Evolutionary conservation across 2,329 filamentous ascomycete species (phyloP).

Genomic region (Cladosporium sp.): DNA sequence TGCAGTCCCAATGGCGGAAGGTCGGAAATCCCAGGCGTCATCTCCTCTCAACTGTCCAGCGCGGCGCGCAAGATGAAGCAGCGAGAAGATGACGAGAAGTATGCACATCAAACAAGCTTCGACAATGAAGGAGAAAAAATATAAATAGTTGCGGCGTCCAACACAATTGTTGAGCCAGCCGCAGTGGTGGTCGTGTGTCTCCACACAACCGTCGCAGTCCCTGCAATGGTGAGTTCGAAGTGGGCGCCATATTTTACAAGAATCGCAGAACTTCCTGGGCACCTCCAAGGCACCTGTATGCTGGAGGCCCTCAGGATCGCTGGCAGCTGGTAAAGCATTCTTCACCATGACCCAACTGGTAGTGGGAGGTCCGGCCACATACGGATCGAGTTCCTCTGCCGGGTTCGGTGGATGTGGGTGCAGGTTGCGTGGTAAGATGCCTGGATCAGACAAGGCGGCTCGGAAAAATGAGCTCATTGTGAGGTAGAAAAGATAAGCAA

Average conservation of each 20-base stretch:
- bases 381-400: slow-evolving; percentile 71
- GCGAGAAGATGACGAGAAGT: slow-evolving; percentile 73
- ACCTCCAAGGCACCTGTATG: slow-evolving; percentile 80
- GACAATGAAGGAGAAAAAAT: slow-evolving; percentile 90
- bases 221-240: slow-evolving; percentile 95
- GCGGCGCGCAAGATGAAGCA: slow-evolving; percentile 81
- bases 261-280: slow-evolving; percentile 96
- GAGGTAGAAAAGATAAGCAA: slow-evolving; percentile 88
- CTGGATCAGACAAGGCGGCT: slow-evolving; percentile 88
- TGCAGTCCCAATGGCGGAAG: slow-evolving; percentile 70
- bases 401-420: slow-evolving; percentile 80
- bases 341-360: slow-evolving; percentile 90
- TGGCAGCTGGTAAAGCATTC: slow-evolving; percentile 22
- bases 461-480: slow-evolving; percentile 93
- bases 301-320: slow-evolving; percentile 25
- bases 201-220: slow-evolving; percentile 94
- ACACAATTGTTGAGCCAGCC: slow-evolving; percentile 99
- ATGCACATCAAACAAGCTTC: slow-evolving; percentile 74
- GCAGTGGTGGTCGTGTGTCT: slow-evolving; percentile 97
- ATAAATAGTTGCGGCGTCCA: slow-evolving; percentile 94
- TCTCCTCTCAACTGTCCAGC: slow-evolving; percentile 47
- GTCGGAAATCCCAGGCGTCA: slow-evolving; percentile 43
- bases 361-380: slow-evolving; percentile 78
- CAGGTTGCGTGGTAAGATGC: slow-evolving; percentile 88
- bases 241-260: slow-evolving; percentile 95